These are phyloP conservation scores for Craterostigma plantagineum DNA, from an alignment of 257 asterid genomes.

Conservation along the genomic window DNA sequence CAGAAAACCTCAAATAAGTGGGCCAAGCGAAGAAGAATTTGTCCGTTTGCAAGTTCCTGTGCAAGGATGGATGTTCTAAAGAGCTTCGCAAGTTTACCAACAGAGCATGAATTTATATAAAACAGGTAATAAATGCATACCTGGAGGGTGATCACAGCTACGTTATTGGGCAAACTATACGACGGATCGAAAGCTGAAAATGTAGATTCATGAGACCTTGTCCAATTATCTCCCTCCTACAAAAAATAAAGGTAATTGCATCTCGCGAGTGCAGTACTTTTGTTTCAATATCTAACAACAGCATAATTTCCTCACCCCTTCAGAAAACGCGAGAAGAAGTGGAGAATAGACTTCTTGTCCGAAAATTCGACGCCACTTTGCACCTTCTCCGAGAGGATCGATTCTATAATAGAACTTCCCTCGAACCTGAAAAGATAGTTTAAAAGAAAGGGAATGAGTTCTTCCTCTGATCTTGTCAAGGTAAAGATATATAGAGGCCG, in stretches of 20 bases:
- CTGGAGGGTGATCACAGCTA: conserved; percentile 8
- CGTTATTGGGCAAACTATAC: conserved; percentile 46
- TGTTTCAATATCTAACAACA: background rate
- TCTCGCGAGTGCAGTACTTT: background rate
- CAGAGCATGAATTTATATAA: background rate
- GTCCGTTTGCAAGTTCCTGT: conserved; percentile 62
- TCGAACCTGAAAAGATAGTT: conserved; percentile 35
- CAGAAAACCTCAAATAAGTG: conserved; percentile 74
- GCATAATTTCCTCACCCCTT: conserved; percentile 28
- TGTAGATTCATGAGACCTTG: conserved; percentile 29
- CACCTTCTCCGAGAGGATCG: conserved; percentile 77
- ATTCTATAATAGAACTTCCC: conserved; percentile 64
- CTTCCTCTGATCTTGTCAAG: background rate
- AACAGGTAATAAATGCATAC: background rate
- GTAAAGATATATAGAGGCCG: conserved; percentile 2
- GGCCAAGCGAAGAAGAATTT: conserved; percentile 63
- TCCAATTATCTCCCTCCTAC: conserved; percentile 50
- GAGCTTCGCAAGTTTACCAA: background rate
- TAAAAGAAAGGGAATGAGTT: background rate
- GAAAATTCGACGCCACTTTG: conserved; percentile 85
- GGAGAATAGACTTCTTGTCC: conserved; percentile 98
- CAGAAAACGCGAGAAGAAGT: conserved; percentile 64
- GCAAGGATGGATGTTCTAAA: background rate
- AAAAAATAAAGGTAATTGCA: conserved; percentile 7
- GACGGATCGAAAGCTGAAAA: conserved; percentile 62